Conservation (phyloP, 164 flowering plant genomes). For the Brasenia schreberi region DNA sequence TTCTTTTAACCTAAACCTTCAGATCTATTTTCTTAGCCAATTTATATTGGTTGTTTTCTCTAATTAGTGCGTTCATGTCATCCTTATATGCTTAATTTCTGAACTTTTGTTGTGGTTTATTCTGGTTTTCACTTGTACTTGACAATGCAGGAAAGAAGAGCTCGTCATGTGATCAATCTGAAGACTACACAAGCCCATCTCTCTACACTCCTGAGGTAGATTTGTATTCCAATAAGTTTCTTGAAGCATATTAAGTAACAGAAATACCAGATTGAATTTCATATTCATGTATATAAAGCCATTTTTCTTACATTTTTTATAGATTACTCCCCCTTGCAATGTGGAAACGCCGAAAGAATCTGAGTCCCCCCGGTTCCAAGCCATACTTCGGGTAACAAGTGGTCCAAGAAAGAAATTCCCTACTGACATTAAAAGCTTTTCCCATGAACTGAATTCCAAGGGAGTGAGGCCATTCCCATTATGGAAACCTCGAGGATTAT, state of each 20-base stretch:
- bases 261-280: not conserved
- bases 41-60: no score
- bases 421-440: constrained; percentile 90
- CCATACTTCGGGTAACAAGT: constrained; percentile 88
- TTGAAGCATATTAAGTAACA: not conserved
- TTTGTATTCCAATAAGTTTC: constrained; percentile 4
- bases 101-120: not conserved
- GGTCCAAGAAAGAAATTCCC: constrained; percentile 90
- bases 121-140: no score
- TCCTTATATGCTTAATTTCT: not conserved
- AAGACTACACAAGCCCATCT: constrained; percentile 50
- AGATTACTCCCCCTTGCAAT: constrained; percentile 37
- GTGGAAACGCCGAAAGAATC: constrained; percentile 97
- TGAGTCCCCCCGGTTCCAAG: constrained; percentile 99
- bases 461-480: constrained; percentile 98
- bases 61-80: no score
- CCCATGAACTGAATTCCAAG: constrained; percentile 96
- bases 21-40: no score
- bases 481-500: constrained; percentile 93
- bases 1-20: no score
- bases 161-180: constrained; percentile 41
- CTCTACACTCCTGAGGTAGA: constrained; percentile 65
- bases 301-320: not conserved
- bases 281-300: constrained; percentile 1
- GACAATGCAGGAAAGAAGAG: constrained; percentile 30